phyloP scores from a whole-genome alignment of 1,139 yeast species.

The Taphrina populina region DNA sequence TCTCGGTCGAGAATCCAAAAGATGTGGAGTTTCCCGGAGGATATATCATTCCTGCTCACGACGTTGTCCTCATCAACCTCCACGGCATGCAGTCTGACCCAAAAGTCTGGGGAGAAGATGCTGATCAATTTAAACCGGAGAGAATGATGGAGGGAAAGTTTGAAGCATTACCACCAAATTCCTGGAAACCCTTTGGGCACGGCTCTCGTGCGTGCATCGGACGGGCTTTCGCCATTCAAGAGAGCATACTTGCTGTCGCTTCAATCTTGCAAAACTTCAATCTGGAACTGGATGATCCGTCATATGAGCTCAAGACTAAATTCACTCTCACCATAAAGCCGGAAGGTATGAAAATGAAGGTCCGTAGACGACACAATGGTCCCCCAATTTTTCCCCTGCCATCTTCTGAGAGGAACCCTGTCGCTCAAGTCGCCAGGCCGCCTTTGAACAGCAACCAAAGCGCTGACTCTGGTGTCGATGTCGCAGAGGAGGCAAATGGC shows the following conservation, averaged over 20 bases:
- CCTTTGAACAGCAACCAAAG: not conserved
- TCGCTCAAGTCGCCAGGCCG: not conserved
- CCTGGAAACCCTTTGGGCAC: slow-evolving; percentile 32
- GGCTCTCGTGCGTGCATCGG: slow-evolving; percentile 35
- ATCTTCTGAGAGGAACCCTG: slow-evolving; percentile 10
- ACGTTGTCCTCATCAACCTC: slow-evolving; percentile 22
- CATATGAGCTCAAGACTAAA: slow-evolving; percentile 22
- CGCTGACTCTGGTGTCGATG: slow-evolving; percentile 23
- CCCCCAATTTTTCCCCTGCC: slow-evolving; percentile 29
- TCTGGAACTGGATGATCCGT: slow-evolving; percentile 30
- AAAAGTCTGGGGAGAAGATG: slow-evolving; percentile 24
- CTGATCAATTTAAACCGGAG: slow-evolving; percentile 32
- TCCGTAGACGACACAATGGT: slow-evolving; percentile 26
- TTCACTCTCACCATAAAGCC: slow-evolving; percentile 33
- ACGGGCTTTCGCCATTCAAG: slow-evolving; percentile 33
- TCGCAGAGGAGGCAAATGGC: slow-evolving; percentile 7
- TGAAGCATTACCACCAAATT: slow-evolving; percentile 23
- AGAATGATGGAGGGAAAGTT: slow-evolving; percentile 31
- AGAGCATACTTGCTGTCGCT: slow-evolving; percentile 31
- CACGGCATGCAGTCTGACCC: slow-evolving; percentile 29
- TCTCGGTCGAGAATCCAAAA: slow-evolving; percentile 18
- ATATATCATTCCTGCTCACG: slow-evolving; percentile 29
- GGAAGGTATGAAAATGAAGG: slow-evolving; percentile 24
- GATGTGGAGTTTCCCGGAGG: slow-evolving; percentile 26
- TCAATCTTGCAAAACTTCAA: slow-evolving; percentile 30